Evolutionary conservation across 495 filamentous ascomycete species (phyloP).

Genomic region (Tirmania nivea): DNA sequence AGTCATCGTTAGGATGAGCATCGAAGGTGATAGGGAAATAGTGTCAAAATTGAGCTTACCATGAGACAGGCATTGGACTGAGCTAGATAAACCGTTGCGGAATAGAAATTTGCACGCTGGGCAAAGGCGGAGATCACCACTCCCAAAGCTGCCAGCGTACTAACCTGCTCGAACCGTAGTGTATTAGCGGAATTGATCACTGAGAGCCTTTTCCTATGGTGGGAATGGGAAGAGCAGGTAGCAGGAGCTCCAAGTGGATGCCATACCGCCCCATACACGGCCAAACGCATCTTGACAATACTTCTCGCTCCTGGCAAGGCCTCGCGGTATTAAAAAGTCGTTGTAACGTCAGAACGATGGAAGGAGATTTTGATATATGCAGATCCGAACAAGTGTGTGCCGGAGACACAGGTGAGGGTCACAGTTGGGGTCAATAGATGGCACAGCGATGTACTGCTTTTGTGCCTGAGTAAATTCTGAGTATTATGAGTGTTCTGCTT

Average conservation of each 20-base stretch:
- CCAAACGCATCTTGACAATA: constrained; percentile 26
- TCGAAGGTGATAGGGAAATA: not conserved
- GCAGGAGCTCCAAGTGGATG: constrained; percentile 1
- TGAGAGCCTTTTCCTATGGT: not conserved
- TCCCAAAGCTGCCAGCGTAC: constrained; percentile 53
- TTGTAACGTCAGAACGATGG: too few species aligned
- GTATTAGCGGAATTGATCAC: not conserved
- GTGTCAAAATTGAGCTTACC: constrained; percentile 28
- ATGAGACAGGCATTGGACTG: constrained; percentile 90
- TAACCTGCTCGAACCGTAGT: constrained; percentile 29
- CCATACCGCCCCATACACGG: constrained; percentile 20
- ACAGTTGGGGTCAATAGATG: too few species aligned
- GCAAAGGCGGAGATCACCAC: constrained; percentile 79
- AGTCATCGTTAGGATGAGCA: not conserved
- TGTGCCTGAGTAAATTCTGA: too few species aligned
- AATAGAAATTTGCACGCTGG: constrained; percentile 91
- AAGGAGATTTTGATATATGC: not conserved
- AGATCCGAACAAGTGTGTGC: too few species aligned
- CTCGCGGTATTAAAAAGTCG: too few species aligned
- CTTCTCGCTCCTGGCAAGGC: not conserved
- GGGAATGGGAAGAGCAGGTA: not conserved
- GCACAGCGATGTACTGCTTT: too few species aligned
- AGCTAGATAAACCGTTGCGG: constrained; percentile 82
- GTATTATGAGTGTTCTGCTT: too few species aligned
- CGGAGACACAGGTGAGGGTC: too few species aligned